phyloP scores from a whole-genome alignment of 148 eudicot species.

The Pouteria glomerata region DNA sequence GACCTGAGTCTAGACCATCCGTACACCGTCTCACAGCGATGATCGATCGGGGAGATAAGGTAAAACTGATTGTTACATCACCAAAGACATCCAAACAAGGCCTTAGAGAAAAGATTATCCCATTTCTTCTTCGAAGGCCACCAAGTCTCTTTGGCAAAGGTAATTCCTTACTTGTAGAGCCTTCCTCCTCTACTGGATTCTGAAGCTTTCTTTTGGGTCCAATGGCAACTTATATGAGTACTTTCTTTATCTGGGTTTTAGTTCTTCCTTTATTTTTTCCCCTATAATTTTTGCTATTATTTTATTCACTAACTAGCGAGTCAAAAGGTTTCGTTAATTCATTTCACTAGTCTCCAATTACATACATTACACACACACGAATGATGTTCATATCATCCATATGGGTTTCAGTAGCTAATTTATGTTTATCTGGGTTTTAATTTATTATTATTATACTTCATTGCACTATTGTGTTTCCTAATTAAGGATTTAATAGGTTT shows the following conservation, averaged over 20 bases:
- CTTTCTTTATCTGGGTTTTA: constrained; percentile 4
- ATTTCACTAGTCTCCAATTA: neutral
- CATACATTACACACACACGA: neutral
- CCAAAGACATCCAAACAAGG: constrained; percentile 4
- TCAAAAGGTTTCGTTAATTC: neutral
- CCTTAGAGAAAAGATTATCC: neutral
- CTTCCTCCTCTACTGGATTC: neutral
- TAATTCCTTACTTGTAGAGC: constrained; percentile 3
- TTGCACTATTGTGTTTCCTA: too few relatives aligned
- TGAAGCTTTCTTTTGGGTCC: neutral
- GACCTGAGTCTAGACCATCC: too few relatives aligned
- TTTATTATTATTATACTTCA: too few relatives aligned
- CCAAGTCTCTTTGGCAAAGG: neutral
- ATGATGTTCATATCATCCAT: neutral
- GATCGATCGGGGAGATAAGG: too few relatives aligned
- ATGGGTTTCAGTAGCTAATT: neutral
- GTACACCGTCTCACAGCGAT: too few relatives aligned
- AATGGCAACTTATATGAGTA: neutral
- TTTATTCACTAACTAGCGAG: neutral
- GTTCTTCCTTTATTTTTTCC: too few relatives aligned
- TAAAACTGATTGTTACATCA: too few relatives aligned
- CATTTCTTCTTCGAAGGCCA: constrained; percentile 2
- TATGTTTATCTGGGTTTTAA: too few relatives aligned
- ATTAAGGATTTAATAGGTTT: too few relatives aligned
- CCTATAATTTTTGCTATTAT: neutral